Conservation (phyloP, 139 green algal genomes). For the Coelastrella sp. region DNA sequence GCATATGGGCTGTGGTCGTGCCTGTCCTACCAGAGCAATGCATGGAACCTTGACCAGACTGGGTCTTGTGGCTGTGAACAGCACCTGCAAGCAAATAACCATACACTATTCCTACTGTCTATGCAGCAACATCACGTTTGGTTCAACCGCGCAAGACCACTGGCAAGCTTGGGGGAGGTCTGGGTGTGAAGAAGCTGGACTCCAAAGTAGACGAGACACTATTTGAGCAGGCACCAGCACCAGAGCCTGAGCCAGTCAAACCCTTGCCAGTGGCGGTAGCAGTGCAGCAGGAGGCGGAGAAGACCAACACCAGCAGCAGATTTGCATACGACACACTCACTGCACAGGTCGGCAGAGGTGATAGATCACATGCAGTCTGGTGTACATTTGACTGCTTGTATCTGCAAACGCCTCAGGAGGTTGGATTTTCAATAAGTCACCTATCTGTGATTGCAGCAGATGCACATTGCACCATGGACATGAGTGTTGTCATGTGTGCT, state of each 20-base stretch:
- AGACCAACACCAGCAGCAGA: conserved; percentile 48
- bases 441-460: background rate
- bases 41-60: no score
- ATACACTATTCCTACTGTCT: background rate
- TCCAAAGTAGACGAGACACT: conserved; percentile 85
- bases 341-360: conserved; percentile 11
- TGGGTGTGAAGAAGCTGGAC: conserved; percentile 90
- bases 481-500: background rate
- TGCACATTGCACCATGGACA: background rate
- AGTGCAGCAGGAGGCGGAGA: background rate
- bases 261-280: conserved; percentile 35
- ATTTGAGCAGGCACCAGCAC: conserved; percentile 75
- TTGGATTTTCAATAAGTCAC: background rate
- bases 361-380: no score
- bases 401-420: no score
- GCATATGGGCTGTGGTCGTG: background rate
- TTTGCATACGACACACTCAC: conserved; percentile 77
- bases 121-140: conserved; percentile 24
- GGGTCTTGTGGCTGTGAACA: no score
- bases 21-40: no score
- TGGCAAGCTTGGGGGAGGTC: conserved; percentile 66
- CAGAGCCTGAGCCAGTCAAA: conserved; percentile 51
- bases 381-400: no score
- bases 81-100: no score
- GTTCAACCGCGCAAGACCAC: conserved; percentile 51